Evolutionary conservation across 768 basidiomycete species (phyloP), one percentile per base, ranked within the genome.

Genomic region (Lactifluus echinatus): DNA sequence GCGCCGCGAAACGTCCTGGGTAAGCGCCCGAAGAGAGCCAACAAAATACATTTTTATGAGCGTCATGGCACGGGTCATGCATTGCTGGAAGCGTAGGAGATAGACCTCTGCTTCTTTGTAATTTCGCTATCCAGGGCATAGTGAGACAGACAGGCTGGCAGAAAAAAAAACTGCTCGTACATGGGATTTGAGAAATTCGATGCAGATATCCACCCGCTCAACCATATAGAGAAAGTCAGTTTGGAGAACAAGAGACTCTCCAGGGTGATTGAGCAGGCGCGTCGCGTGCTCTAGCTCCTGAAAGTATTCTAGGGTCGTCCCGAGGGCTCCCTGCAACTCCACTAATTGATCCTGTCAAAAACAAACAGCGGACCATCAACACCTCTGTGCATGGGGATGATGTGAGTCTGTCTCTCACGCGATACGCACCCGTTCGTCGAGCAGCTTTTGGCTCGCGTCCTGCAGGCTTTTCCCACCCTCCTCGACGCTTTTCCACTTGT

Each of bases 21-120:
- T 82, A 11, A 96, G 76, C 0, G 87, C 83, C 39, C 87, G 79
- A 6, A 98, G 74, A 8, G 89, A 87, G 4, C 85, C 87, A 6
- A 95, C 84, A 66, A 96, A 97, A 72, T 88, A 93, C 84, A 98
- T 94, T 71, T 90, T 95, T 74, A 98, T 91, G 43, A 99, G 79
- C 0, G 94, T 98, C 95, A 98, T 97, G 10, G 92, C 89, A 26
- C 96, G 83, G 0, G 93, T 96, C 81, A 98, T 87, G 69, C 96
- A 99, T 71, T 99, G 96, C 66, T 96, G 95, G 71, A 94, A 98
- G 23, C 96, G 84, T 29, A 99, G 78, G n/a, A 96, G 75, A 69
- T 96, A 97, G 19, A 99, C 75, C 65, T 97, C 93, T 8, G 93
- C 85, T 73, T 98, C 96, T 62, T 80, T 80, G 73, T 85, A 99